Evolutionary conservation across 2,329 filamentous ascomycete species (phyloP).

Genomic region (Aspergillus neoniger): DNA sequence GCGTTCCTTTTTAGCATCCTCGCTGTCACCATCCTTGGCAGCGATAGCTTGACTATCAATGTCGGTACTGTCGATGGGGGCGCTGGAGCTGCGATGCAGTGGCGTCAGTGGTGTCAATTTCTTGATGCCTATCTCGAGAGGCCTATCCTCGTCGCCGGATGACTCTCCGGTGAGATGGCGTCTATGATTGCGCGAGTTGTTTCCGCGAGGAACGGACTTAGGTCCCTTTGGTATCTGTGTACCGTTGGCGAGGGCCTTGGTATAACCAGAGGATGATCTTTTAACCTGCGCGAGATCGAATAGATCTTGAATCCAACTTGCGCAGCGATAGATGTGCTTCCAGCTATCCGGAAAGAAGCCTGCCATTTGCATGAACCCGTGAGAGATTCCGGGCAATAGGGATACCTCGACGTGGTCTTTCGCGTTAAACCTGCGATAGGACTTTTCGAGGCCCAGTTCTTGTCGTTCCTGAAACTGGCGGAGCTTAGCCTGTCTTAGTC

Average conservation of each 20-base stretch:
- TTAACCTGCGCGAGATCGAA: conserved; percentile 50
- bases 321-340: conserved; percentile 79
- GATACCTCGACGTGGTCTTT: conserved; percentile 78
- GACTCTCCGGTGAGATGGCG: conserved; percentile 55
- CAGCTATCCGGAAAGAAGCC: conserved; percentile 85
- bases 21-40: conserved; percentile 6
- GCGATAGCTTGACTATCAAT: too few species aligned
- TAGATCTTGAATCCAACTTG: conserved; percentile 77
- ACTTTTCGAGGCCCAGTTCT: conserved; percentile 57
- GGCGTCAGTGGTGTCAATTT: conserved; percentile 28
- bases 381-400: conserved; percentile 83
- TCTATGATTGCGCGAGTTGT: conserved; percentile 46
- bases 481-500: conserved; percentile 76
- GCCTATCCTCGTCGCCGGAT: conserved; percentile 77
- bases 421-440: conserved; percentile 64
- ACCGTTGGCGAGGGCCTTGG: conserved; percentile 12
- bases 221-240: not conserved
- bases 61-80: not conserved
- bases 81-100: conserved; percentile 1
- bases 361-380: conserved; percentile 93
- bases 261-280: conserved; percentile 22
- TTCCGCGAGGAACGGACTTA: conserved; percentile 15
- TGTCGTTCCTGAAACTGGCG: conserved; percentile 57
- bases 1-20: conserved; percentile 1
- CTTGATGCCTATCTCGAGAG: conserved; percentile 76